Evolutionary conservation across 1,139 yeast species (phyloP).

Genomic region (Tardiomyces blankii): DNA sequence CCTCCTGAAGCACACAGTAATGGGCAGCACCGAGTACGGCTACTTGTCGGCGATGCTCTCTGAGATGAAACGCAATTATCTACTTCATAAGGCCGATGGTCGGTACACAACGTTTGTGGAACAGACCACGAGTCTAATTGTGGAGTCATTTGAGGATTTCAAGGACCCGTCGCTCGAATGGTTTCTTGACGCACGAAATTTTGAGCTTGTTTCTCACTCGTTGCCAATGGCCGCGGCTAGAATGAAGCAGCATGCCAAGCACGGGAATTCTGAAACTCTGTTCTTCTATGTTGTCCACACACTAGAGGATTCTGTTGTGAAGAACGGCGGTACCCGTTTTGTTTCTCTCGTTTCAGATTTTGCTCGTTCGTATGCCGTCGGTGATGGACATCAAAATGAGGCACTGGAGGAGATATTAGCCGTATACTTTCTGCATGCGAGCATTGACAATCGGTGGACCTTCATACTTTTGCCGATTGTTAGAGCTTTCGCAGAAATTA

Average conservation of each 20-base stretch:
- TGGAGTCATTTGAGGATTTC: background rate
- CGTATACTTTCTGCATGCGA: background rate
- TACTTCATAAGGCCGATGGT: background rate
- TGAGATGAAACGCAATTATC: background rate
- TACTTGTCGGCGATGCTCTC: background rate
- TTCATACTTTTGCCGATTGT: background rate
- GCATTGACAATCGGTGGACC: background rate
- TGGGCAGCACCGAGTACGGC: too few relatives aligned
- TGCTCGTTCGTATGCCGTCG: background rate
- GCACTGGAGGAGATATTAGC: background rate
- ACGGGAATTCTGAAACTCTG: background rate
- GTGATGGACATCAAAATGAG: background rate
- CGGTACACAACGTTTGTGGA: background rate
- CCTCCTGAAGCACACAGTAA: too few relatives aligned
- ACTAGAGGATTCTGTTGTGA: background rate
- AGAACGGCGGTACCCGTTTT: background rate
- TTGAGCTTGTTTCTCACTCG: background rate
- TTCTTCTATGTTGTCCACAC: background rate
- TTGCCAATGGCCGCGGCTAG: background rate
- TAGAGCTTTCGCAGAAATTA: background rate
- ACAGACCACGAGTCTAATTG: background rate
- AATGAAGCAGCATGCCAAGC: background rate
- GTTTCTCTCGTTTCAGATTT: background rate
- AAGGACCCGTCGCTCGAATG: background rate
- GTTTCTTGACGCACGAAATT: background rate